Percentiles rank a stretch among this genome's conserved stretches.
Evolutionary conservation across 768 basidiomycete genomes (phyloP).

Genomic region (Mycena indigotica): DNA sequence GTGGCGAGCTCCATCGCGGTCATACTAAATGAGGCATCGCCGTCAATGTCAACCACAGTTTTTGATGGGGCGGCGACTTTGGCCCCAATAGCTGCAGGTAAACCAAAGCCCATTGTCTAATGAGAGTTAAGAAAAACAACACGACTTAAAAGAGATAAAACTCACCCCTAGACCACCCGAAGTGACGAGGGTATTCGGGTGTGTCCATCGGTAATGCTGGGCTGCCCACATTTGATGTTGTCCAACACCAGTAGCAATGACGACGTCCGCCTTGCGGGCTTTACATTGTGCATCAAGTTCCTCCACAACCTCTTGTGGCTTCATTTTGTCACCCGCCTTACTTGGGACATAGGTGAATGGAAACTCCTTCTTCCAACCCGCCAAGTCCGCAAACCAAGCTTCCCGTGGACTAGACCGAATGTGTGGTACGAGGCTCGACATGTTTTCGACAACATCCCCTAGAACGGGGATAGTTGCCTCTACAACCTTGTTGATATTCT

Average conservation of each 20-base stretch:
- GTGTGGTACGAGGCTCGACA: conserved; percentile 80
- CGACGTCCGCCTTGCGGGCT: conserved; percentile 80
- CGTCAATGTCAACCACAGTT: conserved; percentile 94
- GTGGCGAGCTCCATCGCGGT: conserved; percentile 99
- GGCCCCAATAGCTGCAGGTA: conserved; percentile 93
- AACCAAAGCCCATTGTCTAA: conserved; percentile 97
- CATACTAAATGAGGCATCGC: conserved; percentile 99
- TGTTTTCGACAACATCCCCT: conserved; percentile 87
- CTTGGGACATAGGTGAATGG: conserved; percentile 87
- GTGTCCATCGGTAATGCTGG: conserved; percentile 88
- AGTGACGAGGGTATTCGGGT: conserved; percentile 86
- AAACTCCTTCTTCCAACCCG: conserved; percentile 80
- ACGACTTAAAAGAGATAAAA: conserved; percentile 23
- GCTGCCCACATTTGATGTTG: conserved; percentile 99
- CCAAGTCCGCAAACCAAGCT: conserved; percentile 84
- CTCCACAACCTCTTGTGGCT: conserved; percentile 96
- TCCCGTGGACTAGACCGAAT: conserved; percentile 65
- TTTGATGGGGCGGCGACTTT: conserved; percentile 95
- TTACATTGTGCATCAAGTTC: conserved; percentile 83
- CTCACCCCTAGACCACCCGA: conserved; percentile 92
- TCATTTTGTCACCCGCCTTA: conserved; percentile 67
- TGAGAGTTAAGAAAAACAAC: conserved; percentile 4
- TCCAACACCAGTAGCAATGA: conserved; percentile 93
- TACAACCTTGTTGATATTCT: conserved; percentile 99
- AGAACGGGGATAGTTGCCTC: conserved; percentile 92